Base-by-base conservation (phyloP, 208 protist genomes). In the Trypanosoma grayi region DNA sequence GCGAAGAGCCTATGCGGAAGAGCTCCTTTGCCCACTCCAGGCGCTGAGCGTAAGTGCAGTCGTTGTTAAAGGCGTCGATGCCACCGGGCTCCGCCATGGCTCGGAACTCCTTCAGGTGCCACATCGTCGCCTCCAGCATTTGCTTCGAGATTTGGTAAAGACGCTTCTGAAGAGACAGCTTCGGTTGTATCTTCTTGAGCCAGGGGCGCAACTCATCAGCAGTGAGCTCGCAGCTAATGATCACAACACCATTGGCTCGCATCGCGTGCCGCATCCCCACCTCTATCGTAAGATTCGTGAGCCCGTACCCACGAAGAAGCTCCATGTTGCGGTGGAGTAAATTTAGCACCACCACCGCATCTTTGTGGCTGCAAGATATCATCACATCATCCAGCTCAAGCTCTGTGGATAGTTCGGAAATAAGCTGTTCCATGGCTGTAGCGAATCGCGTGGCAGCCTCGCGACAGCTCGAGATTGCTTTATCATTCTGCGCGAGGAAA, bases 41-140 rank as follows among this genome's bases (percentile, higher is more conserved):
- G 13, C 91, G 78, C 72, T 96, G 64, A n/a, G 86, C 82, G 60
- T 96, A 96, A 16, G 91, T 96, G 77, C 71, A 90, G 51, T 94
- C 91, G 62, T 93, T 93, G 58, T 82, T 77, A 36, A 92, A 96
- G 9, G 78, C 82, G 43, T 96, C 91, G 30, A 96, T 79, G 27
- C 85, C 87, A 28, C 62, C 86, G 5, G 87, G 87, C 54, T 92
- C 76, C 13, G 80, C 79, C 67, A 89, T 84, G 25, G 78, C 65
- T 33, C 84, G 83, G 54, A 94, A 93, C 60, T 94, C 77, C 60
- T 88, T 91, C 16, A 96, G 51, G 44, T 94, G 86, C 84, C 87
- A 94, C 85, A 87, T 85, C 28, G 91, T 96, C 41, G 87, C 78
- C 77, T 96, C 85, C 22, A 96, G 69, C 82, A 94, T 83, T 61